Evolutionary conservation across 139 green algal genomes (phyloP).

Genomic region (Coelastrella sp.): DNA sequence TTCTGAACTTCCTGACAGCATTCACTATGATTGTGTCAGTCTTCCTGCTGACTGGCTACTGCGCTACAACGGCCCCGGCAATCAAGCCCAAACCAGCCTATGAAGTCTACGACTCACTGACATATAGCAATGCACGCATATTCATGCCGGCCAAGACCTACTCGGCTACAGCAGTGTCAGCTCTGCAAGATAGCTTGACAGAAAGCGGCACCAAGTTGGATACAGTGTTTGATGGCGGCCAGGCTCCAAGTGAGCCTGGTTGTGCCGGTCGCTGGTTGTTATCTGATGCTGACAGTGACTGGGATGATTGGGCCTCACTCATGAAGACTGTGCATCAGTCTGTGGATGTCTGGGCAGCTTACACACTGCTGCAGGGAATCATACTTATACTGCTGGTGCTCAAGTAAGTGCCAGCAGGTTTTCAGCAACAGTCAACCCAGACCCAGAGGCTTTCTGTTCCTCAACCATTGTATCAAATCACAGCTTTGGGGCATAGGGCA

Average conservation of each 20-base stretch:
- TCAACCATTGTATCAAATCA: too few species aligned
- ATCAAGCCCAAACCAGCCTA: conserved; percentile 45
- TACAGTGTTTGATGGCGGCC: background rate
- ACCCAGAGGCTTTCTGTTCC: too few species aligned
- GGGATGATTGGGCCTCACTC: too few species aligned
- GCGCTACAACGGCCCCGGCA: conserved; percentile 2
- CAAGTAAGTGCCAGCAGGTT: conserved; percentile 36
- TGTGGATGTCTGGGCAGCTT: conserved; percentile 51
- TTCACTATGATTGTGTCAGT: conserved; percentile 29
- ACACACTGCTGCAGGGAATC: conserved; percentile 57
- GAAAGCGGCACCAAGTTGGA: background rate
- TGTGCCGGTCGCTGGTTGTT: conserved; percentile 55
- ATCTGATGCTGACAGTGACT: conserved; percentile 1
- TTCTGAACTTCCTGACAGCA: conserved; percentile 33
- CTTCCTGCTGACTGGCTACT: conserved; percentile 45
- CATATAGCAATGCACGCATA: conserved; percentile 19
- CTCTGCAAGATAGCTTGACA: background rate
- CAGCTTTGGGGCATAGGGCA: too few species aligned
- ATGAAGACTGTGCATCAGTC: too few species aligned
- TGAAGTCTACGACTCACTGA: conserved; percentile 52
- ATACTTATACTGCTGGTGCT: conserved; percentile 56
- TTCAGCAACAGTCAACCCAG: too few species aligned
- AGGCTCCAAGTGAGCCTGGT: background rate
- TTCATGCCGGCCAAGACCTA: conserved; percentile 40
- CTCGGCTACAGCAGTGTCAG: background rate